Evolutionary conservation across 2,329 filamentous ascomycete genomes (phyloP).

Genomic region (Neofusicoccum kwambonambiense): DNA sequence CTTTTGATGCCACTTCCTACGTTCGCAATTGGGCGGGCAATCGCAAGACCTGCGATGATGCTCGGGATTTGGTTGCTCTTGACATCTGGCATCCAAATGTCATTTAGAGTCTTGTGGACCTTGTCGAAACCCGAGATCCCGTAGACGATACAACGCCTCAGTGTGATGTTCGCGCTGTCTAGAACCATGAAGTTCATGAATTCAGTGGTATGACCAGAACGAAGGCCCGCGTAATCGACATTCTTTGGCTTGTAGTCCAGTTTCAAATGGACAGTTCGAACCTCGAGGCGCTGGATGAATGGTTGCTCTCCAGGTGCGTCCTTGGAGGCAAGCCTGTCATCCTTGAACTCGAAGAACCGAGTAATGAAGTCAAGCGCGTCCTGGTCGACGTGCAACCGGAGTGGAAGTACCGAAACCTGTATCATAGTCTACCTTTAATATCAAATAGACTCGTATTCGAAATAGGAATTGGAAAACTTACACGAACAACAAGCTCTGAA

Average conservation of each 20-base stretch:
- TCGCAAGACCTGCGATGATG: conserved; percentile 83
- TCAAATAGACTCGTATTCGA: not conserved
- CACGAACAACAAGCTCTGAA: conserved; percentile 82
- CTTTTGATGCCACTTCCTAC: conserved; percentile 85
- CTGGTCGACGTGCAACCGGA: conserved; percentile 93
- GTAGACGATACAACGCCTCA: conserved; percentile 89
- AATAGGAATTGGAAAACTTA: conserved; percentile 30
- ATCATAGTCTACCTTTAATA: conserved; percentile 13
- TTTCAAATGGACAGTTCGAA: conserved; percentile 78
- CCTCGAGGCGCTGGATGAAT: conserved; percentile 86
- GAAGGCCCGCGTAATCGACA: conserved; percentile 90
- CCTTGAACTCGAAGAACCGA: conserved; percentile 97
- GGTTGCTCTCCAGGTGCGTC: conserved; percentile 59
- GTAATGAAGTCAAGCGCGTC: conserved; percentile 97
- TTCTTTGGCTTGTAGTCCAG: conserved; percentile 97
- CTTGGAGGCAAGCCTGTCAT: conserved; percentile 56
- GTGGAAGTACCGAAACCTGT: conserved; percentile 68
- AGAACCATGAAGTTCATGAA: conserved; percentile 98
- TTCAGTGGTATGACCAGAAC: conserved; percentile 91
- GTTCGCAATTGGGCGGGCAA: conserved; percentile 86
- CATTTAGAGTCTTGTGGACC: conserved; percentile 84
- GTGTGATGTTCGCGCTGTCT: conserved; percentile 80
- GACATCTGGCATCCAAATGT: conserved; percentile 95
- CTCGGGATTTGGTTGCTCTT: conserved; percentile 83
- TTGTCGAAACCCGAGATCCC: conserved; percentile 88